Base-by-base conservation (phyloP, 768 basidiomycete species). In the Lactarius hatsudake region DNA sequence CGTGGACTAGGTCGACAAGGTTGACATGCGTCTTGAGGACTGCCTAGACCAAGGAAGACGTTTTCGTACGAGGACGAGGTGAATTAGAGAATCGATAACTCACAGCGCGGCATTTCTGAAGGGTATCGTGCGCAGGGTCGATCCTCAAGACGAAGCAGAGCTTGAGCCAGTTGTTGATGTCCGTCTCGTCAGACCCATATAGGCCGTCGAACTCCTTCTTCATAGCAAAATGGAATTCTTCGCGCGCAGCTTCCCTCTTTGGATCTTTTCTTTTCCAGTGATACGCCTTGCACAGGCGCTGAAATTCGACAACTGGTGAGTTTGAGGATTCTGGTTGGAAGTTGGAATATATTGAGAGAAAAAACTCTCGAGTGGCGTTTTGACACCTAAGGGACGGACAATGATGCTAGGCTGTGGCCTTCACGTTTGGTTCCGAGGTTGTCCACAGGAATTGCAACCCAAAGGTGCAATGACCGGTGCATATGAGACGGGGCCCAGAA, bases 1-100 rank as follows among this genome's bases (percentile, higher is more conserved):
- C 63, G 20, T 76, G 66, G n/a, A 77, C 54, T 42, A 79, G 71
- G 56, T 79, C 75, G 32, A 76, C 71, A 3, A 78, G 71, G 48
- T 79, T 77, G 55, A 79, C 72, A 15, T 75, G 58, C 20, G 59
- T 59, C 40, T 13, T 20, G 23, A 10, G n/a, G 32, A 63, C 62
- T 4, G 17, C 66, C 59, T 63, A 20, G 17, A n/a, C 17, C 2
- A 38, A 48, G 5, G 1, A 28, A n/a, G 59, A 34, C 1, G 64
- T 26, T 23, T 56, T 62, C 62, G 51, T 20, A 3, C 63, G 28
- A 48, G n/a, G 34, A 20, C 20, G 9, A 40, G 26, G 28, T n/a
- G 59, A 8, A 45, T 38, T 18, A 36, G 28, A 51, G 26, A 17
- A 53, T 4, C 5, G 32, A 18, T 0, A 7, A 36, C 57, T 40